Base-by-base conservation (phyloP, 331 rosid species). In the Malus hybrid region DNA sequence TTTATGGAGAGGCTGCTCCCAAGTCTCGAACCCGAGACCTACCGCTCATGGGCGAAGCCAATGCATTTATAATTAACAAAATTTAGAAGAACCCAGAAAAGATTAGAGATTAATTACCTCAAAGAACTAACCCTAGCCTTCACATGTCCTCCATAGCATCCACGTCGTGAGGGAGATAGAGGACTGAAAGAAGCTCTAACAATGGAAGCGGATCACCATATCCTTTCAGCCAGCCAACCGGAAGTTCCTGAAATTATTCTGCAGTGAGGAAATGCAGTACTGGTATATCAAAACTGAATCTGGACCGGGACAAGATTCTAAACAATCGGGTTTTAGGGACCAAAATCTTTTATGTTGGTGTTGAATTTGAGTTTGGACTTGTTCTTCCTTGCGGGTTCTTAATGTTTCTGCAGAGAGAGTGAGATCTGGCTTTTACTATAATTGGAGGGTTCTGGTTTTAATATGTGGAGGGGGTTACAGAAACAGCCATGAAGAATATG, bases 401-500 rank as follows among this genome's bases (percentile, higher is more conserved):
- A 52, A 52, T 36, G 28, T 36, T 36, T 73, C 29, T 65, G 24
- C 29, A 52, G 15, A 74, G 74, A 29, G 80, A 79, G 83, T 63
- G 63, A 79, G 69, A 80, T 64, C 69, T 71, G 68, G 61, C 10
- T 55, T 71, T 77, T 59, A 31, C 69, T 56, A 71, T 65, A 62
- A 69, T 56, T 57, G 65, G 74, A 31, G 57, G 71, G 48, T 33
- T 73, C 57, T 1, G 39, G 76, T 60, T 39, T 78, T 10, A 27
- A 73, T 79, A 28, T 61, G 24, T 73, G 1, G 27, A 4, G 39
- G 72, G 52, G 36, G 73, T 67, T 16, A 12, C 56, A 64, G 76
- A 66, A 73, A 81, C 74, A 39, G 80, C 70, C 67, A 20, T 64
- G 60, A 20, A 69, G 76, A 81, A 76, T 76, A 79, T 69, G 63